phyloP scores from a whole-genome alignment of 257 asterid genomes.

The Solanum etuberosum region DNA sequence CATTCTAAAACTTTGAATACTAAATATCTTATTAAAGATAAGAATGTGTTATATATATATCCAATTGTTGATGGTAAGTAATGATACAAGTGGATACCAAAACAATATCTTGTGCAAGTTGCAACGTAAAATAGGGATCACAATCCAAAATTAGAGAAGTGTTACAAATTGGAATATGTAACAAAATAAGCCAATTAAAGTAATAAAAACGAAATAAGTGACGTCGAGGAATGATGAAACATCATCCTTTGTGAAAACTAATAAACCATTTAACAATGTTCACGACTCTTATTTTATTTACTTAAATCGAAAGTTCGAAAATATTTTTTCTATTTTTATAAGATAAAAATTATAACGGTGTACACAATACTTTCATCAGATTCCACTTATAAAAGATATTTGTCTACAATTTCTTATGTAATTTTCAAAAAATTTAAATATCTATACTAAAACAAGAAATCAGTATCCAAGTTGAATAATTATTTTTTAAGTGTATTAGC shows the following conservation, averaged over 20 bases:
- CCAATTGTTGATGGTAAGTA: background rate
- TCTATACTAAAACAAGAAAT: background rate
- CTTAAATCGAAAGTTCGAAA: fast-evolving
- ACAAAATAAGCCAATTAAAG: background rate
- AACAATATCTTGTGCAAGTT: background rate
- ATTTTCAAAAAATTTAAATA: background rate
- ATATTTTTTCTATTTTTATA: fast-evolving
- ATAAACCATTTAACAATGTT: background rate
- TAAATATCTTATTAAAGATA: background rate
- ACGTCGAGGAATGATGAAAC: background rate
- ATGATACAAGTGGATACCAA: background rate
- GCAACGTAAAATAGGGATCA: background rate
- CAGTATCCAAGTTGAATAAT: background rate
- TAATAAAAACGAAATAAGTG: background rate
- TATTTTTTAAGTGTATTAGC: background rate
- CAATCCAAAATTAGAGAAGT: background rate
- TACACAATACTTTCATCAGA: background rate
- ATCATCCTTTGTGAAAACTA: background rate
- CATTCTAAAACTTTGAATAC: too few species aligned
- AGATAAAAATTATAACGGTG: background rate
- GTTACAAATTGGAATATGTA: background rate
- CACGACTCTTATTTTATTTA: background rate
- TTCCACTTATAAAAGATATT: background rate
- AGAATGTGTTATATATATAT: too few species aligned
- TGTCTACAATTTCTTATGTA: background rate